Conservation (phyloP, 202 grass and related monocot species). For the Hordeum pubiflorum region DNA sequence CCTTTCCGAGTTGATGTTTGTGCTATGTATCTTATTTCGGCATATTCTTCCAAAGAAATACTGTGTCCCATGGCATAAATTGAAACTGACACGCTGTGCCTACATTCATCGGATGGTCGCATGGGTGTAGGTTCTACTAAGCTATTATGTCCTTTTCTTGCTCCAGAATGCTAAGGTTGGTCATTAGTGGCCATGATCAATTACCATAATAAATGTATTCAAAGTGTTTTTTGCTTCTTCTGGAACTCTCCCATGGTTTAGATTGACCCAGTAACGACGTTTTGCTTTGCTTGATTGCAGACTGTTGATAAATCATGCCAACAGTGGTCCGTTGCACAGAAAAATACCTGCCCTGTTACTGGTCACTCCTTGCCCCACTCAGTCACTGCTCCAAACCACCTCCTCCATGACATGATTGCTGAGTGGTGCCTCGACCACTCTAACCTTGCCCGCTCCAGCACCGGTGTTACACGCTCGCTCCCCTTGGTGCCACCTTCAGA, state of each 20-base stretch:
- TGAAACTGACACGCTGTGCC: neutral
- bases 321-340: neutral
- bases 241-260: conserved; percentile 1
- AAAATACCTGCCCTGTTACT: conserved; percentile 21
- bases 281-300: conserved; percentile 32
- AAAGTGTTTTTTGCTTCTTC: neutral
- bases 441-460: neutral
- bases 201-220: neutral
- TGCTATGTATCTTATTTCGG: neutral
- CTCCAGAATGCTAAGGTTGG: conserved; percentile 12
- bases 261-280: neutral
- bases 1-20: neutral
- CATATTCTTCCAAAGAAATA: neutral
- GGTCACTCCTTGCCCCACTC: conserved; percentile 16
- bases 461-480: neutral
- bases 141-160: neutral
- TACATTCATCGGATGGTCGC: neutral
- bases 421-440: conserved; percentile 33
- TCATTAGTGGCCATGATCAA: neutral
- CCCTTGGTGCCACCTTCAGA: conserved; percentile 13
- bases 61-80: neutral
- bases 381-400: conserved; percentile 22
- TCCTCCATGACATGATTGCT: conserved; percentile 36
- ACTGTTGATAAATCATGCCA: conserved; percentile 21
- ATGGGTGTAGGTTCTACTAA: neutral